A percentile compares a stretch with the other conserved stretches of the same genome.
phyloP scores from a whole-genome alignment of 352 stramenopile genomes.

The Albugo laibachii region DNA sequence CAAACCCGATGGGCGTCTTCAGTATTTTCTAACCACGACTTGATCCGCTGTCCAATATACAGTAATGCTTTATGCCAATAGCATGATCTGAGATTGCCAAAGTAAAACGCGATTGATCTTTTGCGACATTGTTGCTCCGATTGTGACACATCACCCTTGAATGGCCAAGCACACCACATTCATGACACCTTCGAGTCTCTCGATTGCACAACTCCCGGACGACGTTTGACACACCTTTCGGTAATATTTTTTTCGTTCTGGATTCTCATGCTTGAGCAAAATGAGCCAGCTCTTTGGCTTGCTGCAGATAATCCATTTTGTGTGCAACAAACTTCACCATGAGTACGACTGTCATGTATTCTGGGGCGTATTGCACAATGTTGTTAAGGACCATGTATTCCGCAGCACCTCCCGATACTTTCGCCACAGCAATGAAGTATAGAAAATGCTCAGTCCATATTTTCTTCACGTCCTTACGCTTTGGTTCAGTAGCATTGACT shows the following conservation, averaged over 20 bases:
- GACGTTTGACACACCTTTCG: neutral
- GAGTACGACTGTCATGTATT: neutral
- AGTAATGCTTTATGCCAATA: neutral
- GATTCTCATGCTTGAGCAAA: neutral
- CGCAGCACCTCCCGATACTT: neutral
- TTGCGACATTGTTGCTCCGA: neutral
- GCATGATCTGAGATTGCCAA: neutral
- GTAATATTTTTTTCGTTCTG: neutral
- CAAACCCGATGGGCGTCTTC: neutral
- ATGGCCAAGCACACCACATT: neutral
- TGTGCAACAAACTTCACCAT: neutral
- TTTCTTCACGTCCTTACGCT: neutral
- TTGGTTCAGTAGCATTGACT: neutral
- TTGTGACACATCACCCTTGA: neutral
- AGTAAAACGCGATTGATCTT: neutral
- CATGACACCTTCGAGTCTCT: neutral
- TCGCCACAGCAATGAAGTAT: neutral
- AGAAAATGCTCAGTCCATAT: neutral
- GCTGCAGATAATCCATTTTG: neutral
- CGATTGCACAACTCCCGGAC: too few species aligned
- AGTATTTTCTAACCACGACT: neutral
- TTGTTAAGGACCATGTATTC: neutral
- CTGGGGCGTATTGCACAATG: neutral
- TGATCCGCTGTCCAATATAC: neutral
- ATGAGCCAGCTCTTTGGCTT: neutral